A percentile compares a stretch with the other conserved stretches of the same genome.
phyloP scores from a whole-genome alignment of 2,329 filamentous ascomycete genomes.

The Aspergillus amoenus region DNA sequence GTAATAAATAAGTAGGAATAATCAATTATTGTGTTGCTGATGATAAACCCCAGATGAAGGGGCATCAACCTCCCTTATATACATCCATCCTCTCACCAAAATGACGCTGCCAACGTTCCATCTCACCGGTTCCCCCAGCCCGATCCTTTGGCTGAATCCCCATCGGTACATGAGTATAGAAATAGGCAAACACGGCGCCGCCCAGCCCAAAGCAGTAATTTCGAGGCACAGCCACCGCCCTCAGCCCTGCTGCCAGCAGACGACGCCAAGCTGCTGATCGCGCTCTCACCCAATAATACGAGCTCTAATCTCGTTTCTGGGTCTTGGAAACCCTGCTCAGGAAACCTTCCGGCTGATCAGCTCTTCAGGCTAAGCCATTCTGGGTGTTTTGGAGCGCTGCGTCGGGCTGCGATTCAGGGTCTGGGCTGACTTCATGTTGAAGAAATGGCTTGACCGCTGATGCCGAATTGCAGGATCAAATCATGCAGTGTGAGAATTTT shows the following conservation, averaged over 20 bases:
- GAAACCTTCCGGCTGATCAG: not conserved
- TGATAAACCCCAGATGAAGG: not conserved
- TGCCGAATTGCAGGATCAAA: not conserved
- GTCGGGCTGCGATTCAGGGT: too few species aligned
- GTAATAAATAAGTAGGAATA: too few species aligned
- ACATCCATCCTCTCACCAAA: not conserved
- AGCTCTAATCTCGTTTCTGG: not conserved
- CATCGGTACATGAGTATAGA: not conserved
- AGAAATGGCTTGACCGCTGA: too few species aligned
- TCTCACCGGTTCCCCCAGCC: not conserved
- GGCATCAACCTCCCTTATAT: too few species aligned
- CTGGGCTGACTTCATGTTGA: too few species aligned
- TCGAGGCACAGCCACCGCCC: not conserved
- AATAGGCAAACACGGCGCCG: not conserved
- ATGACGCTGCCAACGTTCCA: too few species aligned
- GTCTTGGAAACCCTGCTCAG: not conserved
- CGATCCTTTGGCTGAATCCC: not conserved
- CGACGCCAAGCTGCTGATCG: not conserved
- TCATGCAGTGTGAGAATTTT: not conserved
- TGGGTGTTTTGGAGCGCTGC: not conserved
- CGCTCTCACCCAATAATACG: not conserved
- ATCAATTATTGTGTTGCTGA: not conserved
- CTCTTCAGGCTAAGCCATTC: not conserved
- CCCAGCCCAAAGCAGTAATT: not conserved
- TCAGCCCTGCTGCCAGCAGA: not conserved